Evolutionary conservation across 2,329 filamentous ascomycete genomes (phyloP).

Genomic region (Fusarium beomiforme): DNA sequence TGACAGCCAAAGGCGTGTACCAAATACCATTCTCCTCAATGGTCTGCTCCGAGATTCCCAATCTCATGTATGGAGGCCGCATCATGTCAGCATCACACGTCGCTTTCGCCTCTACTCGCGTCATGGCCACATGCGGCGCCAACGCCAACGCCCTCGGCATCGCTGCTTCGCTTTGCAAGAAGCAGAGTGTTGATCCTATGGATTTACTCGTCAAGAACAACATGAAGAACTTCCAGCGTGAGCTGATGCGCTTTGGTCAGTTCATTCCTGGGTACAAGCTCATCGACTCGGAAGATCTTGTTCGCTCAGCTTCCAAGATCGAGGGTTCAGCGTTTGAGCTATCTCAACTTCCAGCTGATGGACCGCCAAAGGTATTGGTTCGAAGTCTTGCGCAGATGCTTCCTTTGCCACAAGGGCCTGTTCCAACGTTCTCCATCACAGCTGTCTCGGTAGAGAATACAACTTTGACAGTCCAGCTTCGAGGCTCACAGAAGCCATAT

Average conservation of each 20-base stretch:
- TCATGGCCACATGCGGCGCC: conserved; percentile 18
- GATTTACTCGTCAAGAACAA: not conserved
- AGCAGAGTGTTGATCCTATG: not conserved
- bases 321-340: not conserved
- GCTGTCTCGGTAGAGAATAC: conserved; percentile 5
- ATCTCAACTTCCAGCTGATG: not conserved
- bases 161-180: conserved; percentile 5
- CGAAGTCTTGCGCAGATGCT: conserved; percentile 17
- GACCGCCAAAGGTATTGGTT: conserved; percentile 4
- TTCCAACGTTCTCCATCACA: not conserved
- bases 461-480: not conserved
- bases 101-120: conserved; percentile 12
- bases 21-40: conserved; percentile 15
- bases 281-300: conserved; percentile 1
- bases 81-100: conserved; percentile 20
- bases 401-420: not conserved
- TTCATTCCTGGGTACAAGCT: conserved; percentile 18
- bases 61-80: conserved; percentile 19
- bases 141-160: conserved; percentile 15
- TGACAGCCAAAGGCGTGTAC: not conserved
- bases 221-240: conserved; percentile 4
- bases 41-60: conserved; percentile 7
- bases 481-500: conserved; percentile 2
- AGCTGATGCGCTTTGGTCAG: conserved; percentile 17
- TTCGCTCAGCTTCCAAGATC: not conserved